Evolutionary conservation across 2,329 filamentous ascomycete genomes (phyloP).

Genomic region (Mariannaea elegans): DNA sequence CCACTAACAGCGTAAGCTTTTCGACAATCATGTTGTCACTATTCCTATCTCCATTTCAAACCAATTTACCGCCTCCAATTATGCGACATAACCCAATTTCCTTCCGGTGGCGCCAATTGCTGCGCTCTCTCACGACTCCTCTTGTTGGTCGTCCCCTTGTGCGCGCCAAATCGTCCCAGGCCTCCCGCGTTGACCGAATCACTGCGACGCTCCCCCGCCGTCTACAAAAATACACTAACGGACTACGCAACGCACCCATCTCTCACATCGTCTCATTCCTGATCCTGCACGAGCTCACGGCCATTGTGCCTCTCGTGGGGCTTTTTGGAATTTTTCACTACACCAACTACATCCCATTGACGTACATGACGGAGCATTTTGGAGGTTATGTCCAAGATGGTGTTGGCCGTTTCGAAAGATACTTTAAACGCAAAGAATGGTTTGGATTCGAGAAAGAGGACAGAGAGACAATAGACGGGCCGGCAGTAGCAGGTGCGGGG

Average conservation of each 20-base stretch:
- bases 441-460: constrained; percentile 65
- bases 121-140: constrained; percentile 22
- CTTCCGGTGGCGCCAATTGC: constrained; percentile 33
- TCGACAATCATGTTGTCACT: background rate
- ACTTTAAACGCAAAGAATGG: constrained; percentile 83
- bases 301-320: constrained; percentile 79
- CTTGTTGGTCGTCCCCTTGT: constrained; percentile 13
- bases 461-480: background rate
- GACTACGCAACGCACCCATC: constrained; percentile 78
- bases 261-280: constrained; percentile 89
- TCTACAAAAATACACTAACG: constrained; percentile 73
- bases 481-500: constrained; percentile 8
- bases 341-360: constrained; percentile 73
- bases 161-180: constrained; percentile 41
- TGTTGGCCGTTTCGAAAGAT: constrained; percentile 78
- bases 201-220: constrained; percentile 68
- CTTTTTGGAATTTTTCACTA: constrained; percentile 85
- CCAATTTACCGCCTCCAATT: background rate
- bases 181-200: constrained; percentile 55
- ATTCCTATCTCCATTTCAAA: background rate
- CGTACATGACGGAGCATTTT: constrained; percentile 60
- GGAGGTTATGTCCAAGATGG: constrained; percentile 66
- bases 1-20: background rate
- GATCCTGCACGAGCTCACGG: constrained; percentile 90
- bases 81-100: constrained; percentile 40